A percentile compares a stretch with the other conserved stretches of the same genome.
These are phyloP conservation scores for Podospora pseudoanserina DNA, from an alignment of 495 filamentous ascomycete species.

Conservation along the genomic window DNA sequence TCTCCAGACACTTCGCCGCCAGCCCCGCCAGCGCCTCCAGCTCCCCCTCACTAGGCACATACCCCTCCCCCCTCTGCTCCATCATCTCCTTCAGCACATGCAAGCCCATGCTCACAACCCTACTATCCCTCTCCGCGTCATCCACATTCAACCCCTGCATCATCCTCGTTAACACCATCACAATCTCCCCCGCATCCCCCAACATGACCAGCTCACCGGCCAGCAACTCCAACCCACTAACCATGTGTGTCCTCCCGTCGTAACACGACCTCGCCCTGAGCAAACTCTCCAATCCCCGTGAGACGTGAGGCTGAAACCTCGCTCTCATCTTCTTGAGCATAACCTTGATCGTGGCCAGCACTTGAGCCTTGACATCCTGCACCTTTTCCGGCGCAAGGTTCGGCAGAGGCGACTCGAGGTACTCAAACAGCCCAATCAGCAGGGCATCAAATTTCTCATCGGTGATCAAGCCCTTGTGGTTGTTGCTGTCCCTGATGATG, in stretches of 20 bases:
- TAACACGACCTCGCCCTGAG: conserved; percentile 62
- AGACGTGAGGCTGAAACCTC: conserved; percentile 61
- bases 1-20: conserved; percentile 60
- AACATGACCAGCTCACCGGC: conserved; percentile 50
- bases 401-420: conserved; percentile 57
- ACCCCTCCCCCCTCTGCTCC: conserved; percentile 35
- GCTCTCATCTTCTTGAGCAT: conserved; percentile 65
- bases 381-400: conserved; percentile 51
- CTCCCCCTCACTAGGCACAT: conserved; percentile 42
- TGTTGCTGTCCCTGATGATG: conserved; percentile 62
- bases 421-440: conserved; percentile 67
- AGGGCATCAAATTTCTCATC: conserved; percentile 71
- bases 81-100: conserved; percentile 54
- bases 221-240: conserved; percentile 52
- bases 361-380: conserved; percentile 78
- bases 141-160: conserved; percentile 38
- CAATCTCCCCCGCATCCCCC: conserved; percentile 48
- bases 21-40: conserved; percentile 50
- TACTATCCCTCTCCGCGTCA: conserved; percentile 13
- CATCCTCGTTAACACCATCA: conserved; percentile 43
- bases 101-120: conserved; percentile 56
- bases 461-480: conserved; percentile 43
- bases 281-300: conserved; percentile 62
- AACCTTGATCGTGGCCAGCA: conserved; percentile 73
- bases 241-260: conserved; percentile 51